phyloP scores from a whole-genome alignment of 352 stramenopile species.

The Pythium aristosporum region DNA sequence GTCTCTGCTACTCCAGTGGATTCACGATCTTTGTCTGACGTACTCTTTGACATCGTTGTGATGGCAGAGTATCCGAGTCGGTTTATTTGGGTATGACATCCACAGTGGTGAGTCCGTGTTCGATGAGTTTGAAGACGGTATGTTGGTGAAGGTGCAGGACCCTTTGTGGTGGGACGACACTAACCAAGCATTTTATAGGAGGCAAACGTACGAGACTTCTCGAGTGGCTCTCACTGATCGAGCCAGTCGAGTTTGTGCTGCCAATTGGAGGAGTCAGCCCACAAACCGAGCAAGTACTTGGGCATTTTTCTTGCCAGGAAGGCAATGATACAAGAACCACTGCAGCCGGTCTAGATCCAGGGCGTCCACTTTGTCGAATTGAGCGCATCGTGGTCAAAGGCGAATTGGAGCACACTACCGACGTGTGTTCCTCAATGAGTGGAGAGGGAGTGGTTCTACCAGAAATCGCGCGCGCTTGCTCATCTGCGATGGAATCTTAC shows the following conservation, averaged over 20 bases:
- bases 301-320: slow-evolving; percentile 24
- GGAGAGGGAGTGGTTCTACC: neutral
- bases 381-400: slow-evolving; percentile 2
- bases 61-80: slow-evolving; percentile 8
- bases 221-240: slow-evolving; percentile 27
- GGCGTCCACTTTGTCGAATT: neutral
- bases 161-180: too few relatives aligned
- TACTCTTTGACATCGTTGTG: too few relatives aligned
- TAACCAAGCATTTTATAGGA: slow-evolving; percentile 21
- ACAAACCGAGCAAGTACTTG: slow-evolving; percentile 41
- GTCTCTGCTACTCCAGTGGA: neutral
- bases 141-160: neutral
- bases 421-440: too few relatives aligned
- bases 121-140: slow-evolving; percentile 52
- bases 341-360: neutral
- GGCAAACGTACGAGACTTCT: slow-evolving; percentile 29
- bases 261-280: slow-evolving; percentile 35
- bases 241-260: slow-evolving; percentile 48
- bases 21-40: too few relatives aligned
- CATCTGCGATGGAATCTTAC: neutral
- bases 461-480: neutral
- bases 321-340: too few relatives aligned
- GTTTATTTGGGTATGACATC: slow-evolving; percentile 34
- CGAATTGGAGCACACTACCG: neutral
- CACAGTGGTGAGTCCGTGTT: slow-evolving; percentile 45